phyloP scores from a whole-genome alignment of 75 land plant genomes.

The Cryptomeria japonica region DNA sequence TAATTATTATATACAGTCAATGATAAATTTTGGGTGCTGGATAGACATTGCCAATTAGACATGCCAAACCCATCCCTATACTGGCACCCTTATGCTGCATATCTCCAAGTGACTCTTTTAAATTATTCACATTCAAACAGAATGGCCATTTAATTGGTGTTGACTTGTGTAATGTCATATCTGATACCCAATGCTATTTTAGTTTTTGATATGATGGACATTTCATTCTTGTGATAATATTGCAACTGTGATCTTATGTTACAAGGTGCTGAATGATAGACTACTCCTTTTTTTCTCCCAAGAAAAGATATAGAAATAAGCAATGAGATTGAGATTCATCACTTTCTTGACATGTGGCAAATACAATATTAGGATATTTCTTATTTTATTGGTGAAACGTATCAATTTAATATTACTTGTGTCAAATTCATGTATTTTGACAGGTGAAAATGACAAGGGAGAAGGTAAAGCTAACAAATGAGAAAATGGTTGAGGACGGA shows the following conservation, averaged over 20 bases:
- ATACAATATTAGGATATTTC: neutral
- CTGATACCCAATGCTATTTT: neutral
- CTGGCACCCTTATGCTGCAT: too few relatives aligned
- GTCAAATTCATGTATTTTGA: neutral
- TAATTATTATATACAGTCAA: too few relatives aligned
- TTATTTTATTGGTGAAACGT: neutral
- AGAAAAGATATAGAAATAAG: neutral
- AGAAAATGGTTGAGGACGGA: neutral
- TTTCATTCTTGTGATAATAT: neutral
- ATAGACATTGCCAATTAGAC: too few relatives aligned
- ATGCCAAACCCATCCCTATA: too few relatives aligned
- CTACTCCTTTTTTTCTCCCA: neutral
- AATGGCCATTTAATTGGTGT: too few relatives aligned
- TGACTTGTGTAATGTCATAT: neutral
- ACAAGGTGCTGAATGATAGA: neutral
- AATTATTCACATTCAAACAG: too few relatives aligned
- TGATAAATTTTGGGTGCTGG: too few relatives aligned
- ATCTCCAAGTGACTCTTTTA: neutral
- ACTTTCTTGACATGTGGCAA: neutral
- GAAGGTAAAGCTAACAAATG: constrained; percentile 5
- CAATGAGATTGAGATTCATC: neutral
- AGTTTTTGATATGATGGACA: neutral
- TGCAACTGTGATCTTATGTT: neutral
- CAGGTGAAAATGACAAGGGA: neutral
- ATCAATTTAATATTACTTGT: neutral